A percentile compares a stretch with the other conserved stretches of the same genome.
Evolutionary conservation across 2,329 filamentous ascomycete species (phyloP).

Genomic region (Fusarium proliferatum): DNA sequence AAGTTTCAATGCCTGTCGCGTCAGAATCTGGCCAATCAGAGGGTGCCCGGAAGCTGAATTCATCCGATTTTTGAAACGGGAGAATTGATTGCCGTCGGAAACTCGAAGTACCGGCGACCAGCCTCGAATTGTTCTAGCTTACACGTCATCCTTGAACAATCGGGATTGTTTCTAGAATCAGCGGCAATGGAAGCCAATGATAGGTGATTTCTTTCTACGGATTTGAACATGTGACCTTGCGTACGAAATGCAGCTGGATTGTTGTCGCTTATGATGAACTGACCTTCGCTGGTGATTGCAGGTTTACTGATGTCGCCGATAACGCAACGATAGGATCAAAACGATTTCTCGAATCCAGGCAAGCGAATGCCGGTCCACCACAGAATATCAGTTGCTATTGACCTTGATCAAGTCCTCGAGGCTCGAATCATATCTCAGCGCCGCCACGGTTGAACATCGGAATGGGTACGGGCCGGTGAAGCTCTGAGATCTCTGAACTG

Average conservation of each 20-base stretch:
- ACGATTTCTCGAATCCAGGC: too few relatives aligned
- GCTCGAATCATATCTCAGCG: too few relatives aligned
- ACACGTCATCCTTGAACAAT: conserved; percentile 2
- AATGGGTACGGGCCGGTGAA: too few relatives aligned
- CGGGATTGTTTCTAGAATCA: not conserved
- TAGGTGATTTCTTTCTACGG: accelerated
- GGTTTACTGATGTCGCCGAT: too few relatives aligned
- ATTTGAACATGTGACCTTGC: not conserved
- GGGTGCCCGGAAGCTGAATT: not conserved
- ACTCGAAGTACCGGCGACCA: conserved; percentile 8
- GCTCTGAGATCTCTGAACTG: too few relatives aligned
- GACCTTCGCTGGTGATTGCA: not conserved
- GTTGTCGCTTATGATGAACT: too few relatives aligned
- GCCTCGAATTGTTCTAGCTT: not conserved
- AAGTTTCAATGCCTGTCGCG: not conserved
- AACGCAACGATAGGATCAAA: too few relatives aligned
- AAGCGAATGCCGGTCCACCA: too few relatives aligned
- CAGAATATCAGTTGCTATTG: too few relatives aligned
- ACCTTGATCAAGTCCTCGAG: too few relatives aligned
- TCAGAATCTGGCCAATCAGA: not conserved
- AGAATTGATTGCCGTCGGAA: conserved; percentile 13
- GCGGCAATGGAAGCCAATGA: not conserved
- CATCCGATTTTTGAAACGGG: conserved; percentile 1
- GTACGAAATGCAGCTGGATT: not conserved
- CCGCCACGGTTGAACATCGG: too few relatives aligned